Conservation (phyloP, 1,284 basidiomycete species). For the Ganoderma boninense region DNA sequence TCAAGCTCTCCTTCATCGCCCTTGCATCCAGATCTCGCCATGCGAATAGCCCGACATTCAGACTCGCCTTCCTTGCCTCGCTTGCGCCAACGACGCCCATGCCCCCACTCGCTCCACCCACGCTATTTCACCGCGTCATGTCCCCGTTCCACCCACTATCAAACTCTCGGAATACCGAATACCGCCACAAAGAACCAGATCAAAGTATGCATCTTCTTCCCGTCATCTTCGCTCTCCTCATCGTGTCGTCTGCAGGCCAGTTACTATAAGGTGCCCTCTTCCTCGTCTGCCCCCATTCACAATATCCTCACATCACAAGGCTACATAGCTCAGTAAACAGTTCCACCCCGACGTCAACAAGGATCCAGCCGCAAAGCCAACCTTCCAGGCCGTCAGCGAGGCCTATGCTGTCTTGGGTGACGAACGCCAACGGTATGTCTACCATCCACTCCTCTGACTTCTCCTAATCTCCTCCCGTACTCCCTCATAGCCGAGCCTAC, state of each 20-base stretch:
- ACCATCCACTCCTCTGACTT: neutral
- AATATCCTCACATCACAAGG: slow-evolving; percentile 18
- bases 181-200: slow-evolving; percentile 56
- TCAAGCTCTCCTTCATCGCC: neutral
- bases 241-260: slow-evolving; percentile 48
- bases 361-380: slow-evolving; percentile 49
- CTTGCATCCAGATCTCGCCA: neutral
- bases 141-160: slow-evolving; percentile 46
- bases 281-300: neutral
- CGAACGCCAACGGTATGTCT: slow-evolving; percentile 52
- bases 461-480: neutral
- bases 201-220: slow-evolving; percentile 43
- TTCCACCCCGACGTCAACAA: slow-evolving; percentile 57
- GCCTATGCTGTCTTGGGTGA: slow-evolving; percentile 57
- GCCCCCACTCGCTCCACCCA: neutral
- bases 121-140: slow-evolving; percentile 18
- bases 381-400: slow-evolving; percentile 56
- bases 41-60: neutral
- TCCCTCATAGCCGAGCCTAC: slow-evolving; percentile 43
- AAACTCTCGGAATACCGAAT: slow-evolving; percentile 50
- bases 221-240: slow-evolving; percentile 8
- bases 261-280: slow-evolving; percentile 53
- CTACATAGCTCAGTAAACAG: slow-evolving; percentile 54
- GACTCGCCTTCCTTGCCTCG: neutral
- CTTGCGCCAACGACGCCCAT: neutral